Conservation (phyloP, 2,329 filamentous ascomycete species). For the Xylaria sp. region DNA sequence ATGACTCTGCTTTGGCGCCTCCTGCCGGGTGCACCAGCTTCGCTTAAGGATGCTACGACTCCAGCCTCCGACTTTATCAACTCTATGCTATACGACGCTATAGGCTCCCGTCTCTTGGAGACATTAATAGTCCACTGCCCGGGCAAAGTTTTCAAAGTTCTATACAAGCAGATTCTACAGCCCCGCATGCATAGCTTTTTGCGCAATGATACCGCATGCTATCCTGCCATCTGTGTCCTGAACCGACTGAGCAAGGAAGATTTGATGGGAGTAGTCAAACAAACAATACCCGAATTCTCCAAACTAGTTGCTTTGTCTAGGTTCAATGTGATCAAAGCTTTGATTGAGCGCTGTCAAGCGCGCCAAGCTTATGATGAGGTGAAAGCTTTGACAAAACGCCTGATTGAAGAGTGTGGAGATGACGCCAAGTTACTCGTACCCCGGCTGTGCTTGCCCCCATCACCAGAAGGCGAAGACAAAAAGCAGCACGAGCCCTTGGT, state of each 20-base stretch:
- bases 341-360: conserved; percentile 84
- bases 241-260: conserved; percentile 89
- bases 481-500: conserved; percentile 53
- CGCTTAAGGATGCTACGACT: conserved; percentile 77
- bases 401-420: conserved; percentile 61
- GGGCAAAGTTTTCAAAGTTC: conserved; percentile 88
- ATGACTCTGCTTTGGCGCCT: conserved; percentile 77
- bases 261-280: conserved; percentile 75
- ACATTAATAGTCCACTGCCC: conserved; percentile 83
- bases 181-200: conserved; percentile 82
- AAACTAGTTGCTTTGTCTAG: conserved; percentile 79
- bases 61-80: conserved; percentile 83
- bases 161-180: conserved; percentile 84
- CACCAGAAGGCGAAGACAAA: conserved; percentile 48
- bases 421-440: conserved; percentile 61
- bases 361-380: conserved; percentile 69
- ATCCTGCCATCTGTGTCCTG: conserved; percentile 84
- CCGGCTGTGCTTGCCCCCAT: conserved; percentile 61
- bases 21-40: conserved; percentile 78
- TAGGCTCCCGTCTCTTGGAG: conserved; percentile 91
- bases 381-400: conserved; percentile 59
- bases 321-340: conserved; percentile 80
- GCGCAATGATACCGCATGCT: conserved; percentile 90
- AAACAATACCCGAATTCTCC: conserved; percentile 78
- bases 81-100: conserved; percentile 86